phyloP scores from a whole-genome alignment of 2,329 filamentous ascomycete genomes.

The Amauroascus niger region DNA sequence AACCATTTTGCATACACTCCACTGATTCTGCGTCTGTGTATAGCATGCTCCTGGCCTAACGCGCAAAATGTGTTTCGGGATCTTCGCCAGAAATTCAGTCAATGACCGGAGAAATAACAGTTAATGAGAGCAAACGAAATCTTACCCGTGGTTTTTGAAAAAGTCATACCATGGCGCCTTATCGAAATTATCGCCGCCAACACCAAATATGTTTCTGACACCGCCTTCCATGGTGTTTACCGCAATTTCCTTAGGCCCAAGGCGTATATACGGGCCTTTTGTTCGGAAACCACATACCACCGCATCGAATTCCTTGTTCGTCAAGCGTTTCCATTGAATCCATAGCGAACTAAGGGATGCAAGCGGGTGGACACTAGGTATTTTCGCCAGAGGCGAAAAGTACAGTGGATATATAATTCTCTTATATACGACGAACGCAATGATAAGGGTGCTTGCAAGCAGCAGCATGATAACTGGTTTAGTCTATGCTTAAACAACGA shows the following conservation, averaged over 20 bases:
- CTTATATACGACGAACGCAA: constrained; percentile 4
- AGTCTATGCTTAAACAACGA: background rate
- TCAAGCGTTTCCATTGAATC: constrained; percentile 13
- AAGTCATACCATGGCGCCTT: constrained; percentile 48
- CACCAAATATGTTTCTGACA: constrained; percentile 8
- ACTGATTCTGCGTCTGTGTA: constrained; percentile 61
- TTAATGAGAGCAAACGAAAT: background rate
- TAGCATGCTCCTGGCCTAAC: constrained; percentile 42
- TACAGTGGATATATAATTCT: constrained; percentile 5
- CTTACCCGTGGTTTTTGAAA: constrained; percentile 9
- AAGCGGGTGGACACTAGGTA: constrained; percentile 9
- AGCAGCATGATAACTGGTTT: background rate
- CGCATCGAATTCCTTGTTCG: constrained; percentile 8
- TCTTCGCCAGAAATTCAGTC: background rate
- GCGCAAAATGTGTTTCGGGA: constrained; percentile 11
- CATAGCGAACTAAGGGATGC: constrained; percentile 11
- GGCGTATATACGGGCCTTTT: constrained; percentile 12
- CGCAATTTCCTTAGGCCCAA: constrained; percentile 10
- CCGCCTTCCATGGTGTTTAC: constrained; percentile 11
- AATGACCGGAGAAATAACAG: background rate
- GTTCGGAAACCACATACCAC: constrained; percentile 6
- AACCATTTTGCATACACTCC: constrained; percentile 67
- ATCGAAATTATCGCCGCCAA: constrained; percentile 53
- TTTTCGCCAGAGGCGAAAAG: constrained; percentile 11
- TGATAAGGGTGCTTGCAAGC: background rate